Evolutionary conservation across 306 rosid genomes (phyloP).

Genomic region (Vicia villosa): DNA sequence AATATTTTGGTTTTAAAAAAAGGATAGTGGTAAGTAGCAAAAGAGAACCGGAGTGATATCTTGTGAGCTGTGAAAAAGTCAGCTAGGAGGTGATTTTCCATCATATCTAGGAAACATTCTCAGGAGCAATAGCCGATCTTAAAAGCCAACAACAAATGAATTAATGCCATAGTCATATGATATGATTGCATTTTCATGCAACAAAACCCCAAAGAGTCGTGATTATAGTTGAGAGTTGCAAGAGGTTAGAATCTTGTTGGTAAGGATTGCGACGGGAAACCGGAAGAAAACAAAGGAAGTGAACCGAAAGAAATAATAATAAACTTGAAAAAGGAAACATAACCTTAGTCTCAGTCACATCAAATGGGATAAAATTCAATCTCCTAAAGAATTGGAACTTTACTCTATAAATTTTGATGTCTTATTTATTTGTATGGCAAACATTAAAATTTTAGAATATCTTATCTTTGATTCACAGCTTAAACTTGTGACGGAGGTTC

Average conservation of each 20-base stretch:
- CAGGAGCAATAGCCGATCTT: not conserved
- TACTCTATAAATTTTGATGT: not conserved
- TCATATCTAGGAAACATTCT: constrained; percentile 5
- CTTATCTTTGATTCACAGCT: no score
- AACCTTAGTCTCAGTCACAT: not conserved
- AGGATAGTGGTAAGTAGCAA: not conserved
- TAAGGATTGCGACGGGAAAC: not conserved
- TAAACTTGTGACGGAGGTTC: constrained; percentile 10
- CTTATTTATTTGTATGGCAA: not conserved
- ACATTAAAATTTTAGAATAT: not conserved
- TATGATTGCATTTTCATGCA: not conserved
- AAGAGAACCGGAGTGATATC: not conserved
- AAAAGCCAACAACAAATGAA: not conserved
- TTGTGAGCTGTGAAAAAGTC: not conserved
- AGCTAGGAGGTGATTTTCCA: not conserved
- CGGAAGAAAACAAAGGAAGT: not conserved
- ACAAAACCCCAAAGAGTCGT: not conserved
- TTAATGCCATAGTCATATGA: not conserved
- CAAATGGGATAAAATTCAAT: not conserved
- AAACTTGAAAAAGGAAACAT: not conserved
- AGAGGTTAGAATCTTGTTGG: not conserved
- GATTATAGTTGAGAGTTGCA: constrained; percentile 2
- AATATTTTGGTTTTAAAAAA: not conserved
- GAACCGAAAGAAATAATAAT: not conserved
- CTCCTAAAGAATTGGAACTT: not conserved